These are phyloP conservation scores for Blastobotrys raffinosifermentans DNA, from an alignment of 1,139 yeast species.

Conservation along the genomic window DNA sequence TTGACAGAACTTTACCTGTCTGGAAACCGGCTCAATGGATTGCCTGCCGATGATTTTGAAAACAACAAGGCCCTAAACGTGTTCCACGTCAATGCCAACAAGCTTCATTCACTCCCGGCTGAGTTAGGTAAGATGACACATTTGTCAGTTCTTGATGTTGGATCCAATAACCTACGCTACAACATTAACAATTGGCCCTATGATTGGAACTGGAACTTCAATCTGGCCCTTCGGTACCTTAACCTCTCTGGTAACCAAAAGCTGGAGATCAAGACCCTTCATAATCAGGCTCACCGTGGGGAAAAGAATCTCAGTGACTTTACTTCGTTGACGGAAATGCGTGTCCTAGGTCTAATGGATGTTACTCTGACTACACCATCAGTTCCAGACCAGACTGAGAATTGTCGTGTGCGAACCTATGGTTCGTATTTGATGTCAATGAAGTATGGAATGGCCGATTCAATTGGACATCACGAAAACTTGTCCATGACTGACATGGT, in stretches of 20 bases:
- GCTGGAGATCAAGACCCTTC: conserved; percentile 73
- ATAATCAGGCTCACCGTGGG: conserved; percentile 33
- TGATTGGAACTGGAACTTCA: conserved; percentile 98
- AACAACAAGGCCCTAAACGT: conserved; percentile 51
- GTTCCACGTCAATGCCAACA: conserved; percentile 74
- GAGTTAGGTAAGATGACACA: conserved; percentile 68
- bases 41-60: conserved; percentile 84
- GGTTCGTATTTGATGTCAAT: conserved; percentile 75
- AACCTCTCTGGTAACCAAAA: conserved; percentile 91
- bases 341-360: conserved; percentile 85
- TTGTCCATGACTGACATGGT: conserved; percentile 80
- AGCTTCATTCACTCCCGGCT: conserved; percentile 81
- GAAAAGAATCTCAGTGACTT: conserved; percentile 62
- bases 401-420: conserved; percentile 84
- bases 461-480: conserved; percentile 62
- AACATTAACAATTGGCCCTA: conserved; percentile 92
- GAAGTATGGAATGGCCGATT: conserved; percentile 89
- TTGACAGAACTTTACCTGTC: conserved; percentile 70
- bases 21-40: conserved; percentile 71
- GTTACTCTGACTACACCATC: conserved; percentile 78
- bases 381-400: conserved; percentile 82
- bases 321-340: conserved; percentile 62
- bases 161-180: conserved; percentile 84
- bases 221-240: conserved; percentile 66
- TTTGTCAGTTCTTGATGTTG: conserved; percentile 76